Conservation (phyloP, 345 rosid species). For the Populus euphratica region DNA sequence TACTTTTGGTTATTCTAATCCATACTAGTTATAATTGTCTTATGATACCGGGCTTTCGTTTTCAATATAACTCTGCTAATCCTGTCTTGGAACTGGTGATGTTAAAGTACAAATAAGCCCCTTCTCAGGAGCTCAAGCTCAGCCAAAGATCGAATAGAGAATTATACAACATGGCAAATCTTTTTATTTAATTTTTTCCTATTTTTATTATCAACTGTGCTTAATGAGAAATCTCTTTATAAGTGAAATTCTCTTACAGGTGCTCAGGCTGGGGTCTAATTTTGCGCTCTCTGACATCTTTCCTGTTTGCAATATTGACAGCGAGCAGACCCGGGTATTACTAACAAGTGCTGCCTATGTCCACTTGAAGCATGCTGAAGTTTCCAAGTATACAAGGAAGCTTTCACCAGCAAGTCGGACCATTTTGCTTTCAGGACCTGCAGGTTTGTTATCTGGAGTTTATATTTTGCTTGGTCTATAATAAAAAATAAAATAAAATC, state of each 20-base stretch:
- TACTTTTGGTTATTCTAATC: background rate
- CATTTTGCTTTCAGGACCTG: constrained; percentile 92
- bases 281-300: constrained; percentile 1
- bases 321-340: constrained; percentile 80
- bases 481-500: too few species aligned
- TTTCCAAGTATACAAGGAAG: constrained; percentile 70
- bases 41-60: background rate
- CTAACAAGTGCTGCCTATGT: constrained; percentile 93
- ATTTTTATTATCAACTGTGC: background rate
- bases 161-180: background rate
- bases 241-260: background rate
- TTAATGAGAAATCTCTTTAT: background rate
- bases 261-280: background rate
- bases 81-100: background rate
- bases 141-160: background rate
- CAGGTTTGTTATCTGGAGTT: constrained; percentile 43
- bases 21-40: background rate
- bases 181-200: too few species aligned
- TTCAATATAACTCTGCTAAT: background rate
- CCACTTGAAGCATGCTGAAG: constrained; percentile 87
- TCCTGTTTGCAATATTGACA: constrained; percentile 30
- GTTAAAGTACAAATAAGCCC: background rate
- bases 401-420: constrained; percentile 84
- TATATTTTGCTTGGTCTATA: background rate
- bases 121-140: background rate